A percentile compares a stretch with the other conserved stretches of the same genome.
Conservation (phyloP, 129 eudicot genomes). For the Chrysanthemum seticuspe region DNA sequence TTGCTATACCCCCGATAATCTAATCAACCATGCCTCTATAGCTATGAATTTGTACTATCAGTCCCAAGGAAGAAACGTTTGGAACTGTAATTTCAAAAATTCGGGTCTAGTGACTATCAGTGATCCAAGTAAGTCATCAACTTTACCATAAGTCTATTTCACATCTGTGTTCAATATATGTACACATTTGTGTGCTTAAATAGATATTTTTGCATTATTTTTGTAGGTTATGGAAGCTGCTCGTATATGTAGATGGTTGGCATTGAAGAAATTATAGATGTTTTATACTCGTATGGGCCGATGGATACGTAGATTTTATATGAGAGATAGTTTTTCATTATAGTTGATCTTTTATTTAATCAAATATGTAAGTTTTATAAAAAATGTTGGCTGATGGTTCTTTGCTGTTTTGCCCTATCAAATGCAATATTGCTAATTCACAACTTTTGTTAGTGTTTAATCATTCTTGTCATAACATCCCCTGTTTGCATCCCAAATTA, state of each 20-base stretch:
- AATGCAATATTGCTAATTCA: background rate
- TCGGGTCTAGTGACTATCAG: constrained; percentile 55
- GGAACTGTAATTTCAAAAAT: constrained; percentile 63
- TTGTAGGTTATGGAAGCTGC: constrained; percentile 68
- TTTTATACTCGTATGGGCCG: constrained; percentile 6
- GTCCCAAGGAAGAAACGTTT: constrained; percentile 55
- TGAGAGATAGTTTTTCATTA: background rate
- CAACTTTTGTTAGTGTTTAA: background rate
- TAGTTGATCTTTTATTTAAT: background rate
- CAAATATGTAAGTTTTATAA: constrained; percentile 3
- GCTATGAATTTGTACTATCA: constrained; percentile 84
- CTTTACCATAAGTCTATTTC: background rate
- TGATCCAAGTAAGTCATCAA: constrained; percentile 66
- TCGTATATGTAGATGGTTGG: constrained; percentile 33
- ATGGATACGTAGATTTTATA: background rate
- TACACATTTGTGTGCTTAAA: constrained; percentile 6
- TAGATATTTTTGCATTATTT: constrained; percentile 6
- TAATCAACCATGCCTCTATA: constrained; percentile 70
- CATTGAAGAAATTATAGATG: constrained; percentile 21
- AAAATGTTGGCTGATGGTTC: background rate
- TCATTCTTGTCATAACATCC: too few species aligned
- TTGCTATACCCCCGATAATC: constrained; percentile 56
- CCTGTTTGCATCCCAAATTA: too few species aligned
- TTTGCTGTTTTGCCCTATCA: background rate
- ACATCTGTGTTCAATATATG: background rate